Conservation (phyloP, 106 monocot species). For the Dioscorea alata region DNA sequence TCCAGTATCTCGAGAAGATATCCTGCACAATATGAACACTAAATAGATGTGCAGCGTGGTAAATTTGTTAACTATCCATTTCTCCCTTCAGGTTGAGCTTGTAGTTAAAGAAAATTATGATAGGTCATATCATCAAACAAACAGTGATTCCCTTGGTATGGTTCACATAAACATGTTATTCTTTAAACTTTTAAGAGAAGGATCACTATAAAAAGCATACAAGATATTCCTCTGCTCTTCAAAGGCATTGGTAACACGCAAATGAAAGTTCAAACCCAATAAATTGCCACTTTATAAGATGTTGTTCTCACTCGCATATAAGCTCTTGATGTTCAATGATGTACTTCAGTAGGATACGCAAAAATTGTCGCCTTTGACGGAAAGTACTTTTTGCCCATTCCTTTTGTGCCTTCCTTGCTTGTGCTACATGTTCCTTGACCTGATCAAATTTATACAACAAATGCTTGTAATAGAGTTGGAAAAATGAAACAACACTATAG, state of each 20-base stretch:
- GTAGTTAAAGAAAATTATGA: too few relatives aligned
- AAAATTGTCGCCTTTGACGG: constrained; percentile 78
- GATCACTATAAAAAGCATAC: too few relatives aligned
- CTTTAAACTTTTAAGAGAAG: too few relatives aligned
- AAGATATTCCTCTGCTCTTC: too few relatives aligned
- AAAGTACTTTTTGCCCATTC: constrained; percentile 91
- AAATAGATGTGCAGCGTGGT: not conserved
- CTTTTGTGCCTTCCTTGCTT: constrained; percentile 94
- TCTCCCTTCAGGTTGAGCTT: too few relatives aligned
- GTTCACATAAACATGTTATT: too few relatives aligned
- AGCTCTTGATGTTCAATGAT: constrained; percentile 98
- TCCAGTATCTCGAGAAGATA: constrained; percentile 96
- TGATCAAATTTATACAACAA: constrained; percentile 12
- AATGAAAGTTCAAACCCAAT: too few relatives aligned
- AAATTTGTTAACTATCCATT: not conserved
- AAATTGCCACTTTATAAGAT: not conserved
- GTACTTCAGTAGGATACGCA: constrained; percentile 96
- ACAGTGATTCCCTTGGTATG: too few relatives aligned
- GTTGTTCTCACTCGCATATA: constrained; percentile 87
- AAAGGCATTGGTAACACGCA: too few relatives aligned
- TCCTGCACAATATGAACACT: constrained; percentile 30
- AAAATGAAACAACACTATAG: too few relatives aligned
- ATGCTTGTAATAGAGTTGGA: not conserved
- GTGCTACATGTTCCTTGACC: constrained; percentile 94
- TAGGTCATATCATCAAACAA: too few relatives aligned